Conservation (phyloP, 2,329 filamentous ascomycete species). For the Tricladium varicosporioides region DNA sequence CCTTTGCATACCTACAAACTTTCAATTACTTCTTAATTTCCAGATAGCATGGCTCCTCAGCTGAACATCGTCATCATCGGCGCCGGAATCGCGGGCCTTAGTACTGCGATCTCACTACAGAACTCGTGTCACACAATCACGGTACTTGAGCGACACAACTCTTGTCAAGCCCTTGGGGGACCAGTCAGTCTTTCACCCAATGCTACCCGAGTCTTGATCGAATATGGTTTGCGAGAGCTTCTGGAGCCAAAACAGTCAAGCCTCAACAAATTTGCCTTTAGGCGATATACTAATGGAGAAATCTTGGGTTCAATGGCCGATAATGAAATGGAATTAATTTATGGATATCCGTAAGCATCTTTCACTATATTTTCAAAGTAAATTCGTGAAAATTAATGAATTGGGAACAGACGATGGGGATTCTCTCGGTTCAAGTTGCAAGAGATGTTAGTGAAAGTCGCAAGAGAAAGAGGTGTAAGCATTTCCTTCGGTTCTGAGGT, state of each 20-base stretch:
- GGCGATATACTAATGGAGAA: neutral
- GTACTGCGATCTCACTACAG: constrained; percentile 1
- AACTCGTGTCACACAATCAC: neutral
- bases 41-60: neutral
- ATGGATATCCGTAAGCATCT: neutral
- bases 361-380: neutral
- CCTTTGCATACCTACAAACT: neutral
- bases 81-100: constrained; percentile 4
- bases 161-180: neutral
- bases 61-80: constrained; percentile 1
- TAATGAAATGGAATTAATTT: neutral
- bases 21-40: neutral
- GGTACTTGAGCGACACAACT: neutral
- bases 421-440: neutral
- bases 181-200: neutral
- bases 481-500: neutral
- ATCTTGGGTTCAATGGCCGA: neutral
- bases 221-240: neutral
- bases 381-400: neutral
- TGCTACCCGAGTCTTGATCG: neutral
- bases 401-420: neutral
- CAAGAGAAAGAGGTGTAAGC: neutral
- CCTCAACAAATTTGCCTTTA: neutral
- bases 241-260: neutral
- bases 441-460: neutral